Conservation (phyloP, 805 yeast species). For the Saturnispora ahearnii region DNA sequence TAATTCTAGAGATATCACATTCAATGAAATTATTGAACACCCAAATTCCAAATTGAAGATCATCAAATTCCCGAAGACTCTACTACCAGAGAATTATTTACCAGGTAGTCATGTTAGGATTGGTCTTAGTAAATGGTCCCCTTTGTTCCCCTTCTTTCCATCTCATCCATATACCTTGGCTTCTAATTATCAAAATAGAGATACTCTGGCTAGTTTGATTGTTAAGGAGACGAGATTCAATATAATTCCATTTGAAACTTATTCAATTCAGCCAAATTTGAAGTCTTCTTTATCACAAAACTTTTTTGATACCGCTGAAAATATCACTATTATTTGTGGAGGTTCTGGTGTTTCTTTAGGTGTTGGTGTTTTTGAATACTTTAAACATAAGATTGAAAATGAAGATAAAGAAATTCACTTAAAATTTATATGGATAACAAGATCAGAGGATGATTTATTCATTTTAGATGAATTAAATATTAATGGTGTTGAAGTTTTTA, state of each 20-base stretch:
- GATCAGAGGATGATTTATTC: conserved; percentile 38
- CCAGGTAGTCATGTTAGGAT: conserved; percentile 57
- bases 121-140: conserved; percentile 30
- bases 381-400: conserved; percentile 21
- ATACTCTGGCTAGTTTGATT: conserved; percentile 34
- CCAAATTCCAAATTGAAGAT: conserved; percentile 11
- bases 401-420: conserved; percentile 26
- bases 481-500: conserved; percentile 30
- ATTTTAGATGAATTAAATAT: conserved; percentile 33
- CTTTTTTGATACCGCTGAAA: conserved; percentile 40
- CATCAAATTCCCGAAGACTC: conserved; percentile 14
- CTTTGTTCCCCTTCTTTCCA: conserved; percentile 42
- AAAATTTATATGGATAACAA: conserved; percentile 47
- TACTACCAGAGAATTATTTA: conserved; percentile 19
- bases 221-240: conserved; percentile 35
- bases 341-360: conserved; percentile 70
- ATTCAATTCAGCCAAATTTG: conserved; percentile 34
- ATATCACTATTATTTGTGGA: conserved; percentile 51
- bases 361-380: conserved; percentile 39
- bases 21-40: conserved; percentile 16
- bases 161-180: conserved; percentile 64
- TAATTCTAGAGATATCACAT: conserved; percentile 14
- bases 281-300: conserved; percentile 35
- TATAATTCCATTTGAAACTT: conserved; percentile 25
- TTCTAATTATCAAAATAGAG: conserved; percentile 25